Conservation (phyloP, 176 grass and related monocot genomes). For the Tillandsia leiboldiana region DNA sequence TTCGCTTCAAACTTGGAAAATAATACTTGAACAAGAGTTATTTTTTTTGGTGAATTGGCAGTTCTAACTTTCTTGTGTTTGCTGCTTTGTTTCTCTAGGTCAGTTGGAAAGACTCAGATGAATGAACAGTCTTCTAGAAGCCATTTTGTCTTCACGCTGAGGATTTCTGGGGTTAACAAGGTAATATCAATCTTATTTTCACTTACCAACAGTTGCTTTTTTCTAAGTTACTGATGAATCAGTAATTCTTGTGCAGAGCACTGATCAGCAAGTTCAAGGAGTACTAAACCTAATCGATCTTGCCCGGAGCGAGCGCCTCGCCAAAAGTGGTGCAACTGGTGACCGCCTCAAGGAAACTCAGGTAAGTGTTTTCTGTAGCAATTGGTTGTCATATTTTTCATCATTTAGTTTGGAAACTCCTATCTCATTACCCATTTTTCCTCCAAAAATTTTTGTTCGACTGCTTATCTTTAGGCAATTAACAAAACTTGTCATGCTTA, state of each 20-base stretch:
- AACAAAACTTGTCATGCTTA: conserved; percentile 90
- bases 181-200: conserved; percentile 16
- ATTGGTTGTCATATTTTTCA: background rate
- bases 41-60: background rate
- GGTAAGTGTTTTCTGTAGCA: conserved; percentile 14
- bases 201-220: background rate
- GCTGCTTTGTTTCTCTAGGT: conserved; percentile 34
- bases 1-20: too few relatives aligned
- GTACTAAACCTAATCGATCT: conserved; percentile 91
- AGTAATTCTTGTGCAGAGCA: conserved; percentile 34
- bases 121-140: conserved; percentile 93
- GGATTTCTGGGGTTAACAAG: conserved; percentile 78
- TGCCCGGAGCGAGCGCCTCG: conserved; percentile 84
- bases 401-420: background rate
- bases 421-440: background rate
- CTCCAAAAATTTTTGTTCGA: background rate
- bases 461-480: conserved; percentile 39
- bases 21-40: background rate
- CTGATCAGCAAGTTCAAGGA: conserved; percentile 75
- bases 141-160: conserved; percentile 86
- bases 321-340: conserved; percentile 77
- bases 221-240: background rate
- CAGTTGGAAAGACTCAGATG: conserved; percentile 87
- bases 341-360: conserved; percentile 95
- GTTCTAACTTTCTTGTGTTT: background rate